A percentile compares a stretch with the other conserved stretches of the same genome.
These are phyloP conservation scores for Penicillium italicum DNA, from an alignment of 2,329 filamentous ascomycete genomes.

Conservation along the genomic window DNA sequence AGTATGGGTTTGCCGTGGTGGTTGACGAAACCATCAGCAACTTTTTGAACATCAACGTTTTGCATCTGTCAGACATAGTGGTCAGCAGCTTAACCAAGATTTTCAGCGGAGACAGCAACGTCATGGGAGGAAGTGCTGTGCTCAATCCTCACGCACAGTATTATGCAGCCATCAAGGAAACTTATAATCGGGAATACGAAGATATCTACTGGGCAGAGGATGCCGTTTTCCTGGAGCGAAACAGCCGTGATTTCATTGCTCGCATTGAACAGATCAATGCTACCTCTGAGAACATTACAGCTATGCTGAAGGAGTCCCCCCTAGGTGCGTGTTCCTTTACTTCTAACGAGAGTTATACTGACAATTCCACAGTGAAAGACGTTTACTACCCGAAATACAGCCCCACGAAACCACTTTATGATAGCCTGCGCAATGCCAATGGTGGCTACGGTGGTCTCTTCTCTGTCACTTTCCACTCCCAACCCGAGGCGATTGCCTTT, in stretches of 20 bases:
- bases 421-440: slow-evolving; percentile 66
- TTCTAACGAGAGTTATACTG: slow-evolving; percentile 3
- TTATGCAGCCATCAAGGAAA: slow-evolving; percentile 65
- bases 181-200: slow-evolving; percentile 67
- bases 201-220: slow-evolving; percentile 95
- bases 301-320: slow-evolving; percentile 60
- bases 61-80: slow-evolving; percentile 84
- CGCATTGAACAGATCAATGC: slow-evolving; percentile 79
- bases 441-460: slow-evolving; percentile 89
- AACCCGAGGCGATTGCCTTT: slow-evolving; percentile 70
- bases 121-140: slow-evolving; percentile 81
- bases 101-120: slow-evolving; percentile 95
- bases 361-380: slow-evolving; percentile 60
- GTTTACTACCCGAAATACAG: slow-evolving; percentile 86
- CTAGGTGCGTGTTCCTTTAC: slow-evolving; percentile 39
- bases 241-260: slow-evolving; percentile 84
- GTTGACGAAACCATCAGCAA: slow-evolving; percentile 97
- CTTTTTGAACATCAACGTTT: slow-evolving; percentile 90
- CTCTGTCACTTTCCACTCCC: slow-evolving; percentile 73
- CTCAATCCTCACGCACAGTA: slow-evolving; percentile 65
- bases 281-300: slow-evolving; percentile 80
- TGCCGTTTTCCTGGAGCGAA: slow-evolving; percentile 89
- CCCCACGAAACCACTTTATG: slow-evolving; percentile 68
- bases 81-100: slow-evolving; percentile 95
- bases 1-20: slow-evolving; percentile 83